A percentile compares a stretch with the other conserved stretches of the same genome.
Evolutionary conservation across 139 green algal species (phyloP).

Genomic region (Gonium pectorale): DNA sequence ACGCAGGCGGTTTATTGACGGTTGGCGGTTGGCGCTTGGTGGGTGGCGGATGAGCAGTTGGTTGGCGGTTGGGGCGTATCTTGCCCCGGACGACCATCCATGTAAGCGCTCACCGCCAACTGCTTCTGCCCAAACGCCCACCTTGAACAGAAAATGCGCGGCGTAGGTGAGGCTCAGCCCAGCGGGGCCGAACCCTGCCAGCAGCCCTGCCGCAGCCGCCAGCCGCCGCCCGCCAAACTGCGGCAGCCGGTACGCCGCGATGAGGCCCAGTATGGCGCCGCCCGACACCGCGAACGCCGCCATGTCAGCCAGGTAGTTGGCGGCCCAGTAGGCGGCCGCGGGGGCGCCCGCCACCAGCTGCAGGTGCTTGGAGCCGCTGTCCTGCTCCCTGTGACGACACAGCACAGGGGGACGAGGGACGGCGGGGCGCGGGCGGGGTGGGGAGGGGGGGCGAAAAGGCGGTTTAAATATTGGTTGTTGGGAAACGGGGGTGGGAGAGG

Average conservation of each 20-base stretch:
- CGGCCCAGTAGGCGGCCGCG: constrained; percentile 69
- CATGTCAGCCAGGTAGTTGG: constrained; percentile 72
- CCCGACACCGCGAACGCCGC: constrained; percentile 59
- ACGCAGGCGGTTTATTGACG: no score
- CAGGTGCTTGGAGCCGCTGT: constrained; percentile 70
- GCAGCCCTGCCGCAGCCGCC: constrained; percentile 62
- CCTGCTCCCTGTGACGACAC: constrained; percentile 63
- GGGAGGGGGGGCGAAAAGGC: background rate
- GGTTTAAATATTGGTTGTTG: no score
- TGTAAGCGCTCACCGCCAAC: background rate
- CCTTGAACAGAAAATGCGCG: constrained; percentile 70
- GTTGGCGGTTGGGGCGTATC: no score
- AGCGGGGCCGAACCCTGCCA: constrained; percentile 62
- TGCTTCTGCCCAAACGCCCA: no score
- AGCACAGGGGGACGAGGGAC: background rate
- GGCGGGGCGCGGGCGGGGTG: background rate
- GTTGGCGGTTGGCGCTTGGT: no score
- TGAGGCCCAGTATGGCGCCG: constrained; percentile 57
- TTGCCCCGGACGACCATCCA: no score
- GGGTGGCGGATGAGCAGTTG: background rate
- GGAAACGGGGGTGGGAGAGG: no score
- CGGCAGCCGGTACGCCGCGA: constrained; percentile 56
- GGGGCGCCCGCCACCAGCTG: constrained; percentile 72
- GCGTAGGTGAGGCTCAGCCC: constrained; percentile 76
- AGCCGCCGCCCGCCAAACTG: constrained; percentile 67